A percentile compares a stretch with the other conserved stretches of the same genome.
These are phyloP conservation scores for Balansia obtecta DNA, from an alignment of 2,329 filamentous ascomycete genomes.

Conservation along the genomic window DNA sequence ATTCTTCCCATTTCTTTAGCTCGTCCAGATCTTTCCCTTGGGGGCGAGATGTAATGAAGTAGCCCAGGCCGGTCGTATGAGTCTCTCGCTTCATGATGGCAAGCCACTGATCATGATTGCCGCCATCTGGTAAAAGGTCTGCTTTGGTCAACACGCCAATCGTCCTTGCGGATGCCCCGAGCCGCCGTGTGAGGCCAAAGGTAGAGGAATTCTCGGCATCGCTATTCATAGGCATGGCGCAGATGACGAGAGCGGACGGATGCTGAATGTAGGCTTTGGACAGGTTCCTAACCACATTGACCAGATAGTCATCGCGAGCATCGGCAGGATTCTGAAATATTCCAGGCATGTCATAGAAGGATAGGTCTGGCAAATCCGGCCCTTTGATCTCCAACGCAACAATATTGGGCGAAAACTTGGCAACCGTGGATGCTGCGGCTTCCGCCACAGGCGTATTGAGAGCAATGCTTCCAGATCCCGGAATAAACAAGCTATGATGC, in stretches of 20 bases:
- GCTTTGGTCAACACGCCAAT: conserved; percentile 78
- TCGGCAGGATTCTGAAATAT: conserved; percentile 61
- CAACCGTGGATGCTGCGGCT: conserved; percentile 33
- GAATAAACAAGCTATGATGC: conserved; percentile 40
- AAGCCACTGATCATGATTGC: conserved; percentile 42
- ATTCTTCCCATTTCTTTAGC: conserved; percentile 38
- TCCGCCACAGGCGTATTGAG: conserved; percentile 21
- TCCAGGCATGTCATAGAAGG: conserved; percentile 77
- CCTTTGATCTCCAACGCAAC: conserved; percentile 66
- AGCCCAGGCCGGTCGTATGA: conserved; percentile 58
- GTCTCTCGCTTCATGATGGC: conserved; percentile 49
- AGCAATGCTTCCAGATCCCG: conserved; percentile 30
- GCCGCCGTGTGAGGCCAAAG: conserved; percentile 47
- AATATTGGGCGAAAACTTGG: conserved; percentile 72
- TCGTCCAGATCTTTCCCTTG: conserved; percentile 40
- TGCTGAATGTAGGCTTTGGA: conserved; percentile 58
- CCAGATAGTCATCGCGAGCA: conserved; percentile 53
- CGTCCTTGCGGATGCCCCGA: conserved; percentile 45
- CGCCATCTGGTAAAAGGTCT: conserved; percentile 49
- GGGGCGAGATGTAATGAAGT: conserved; percentile 64
- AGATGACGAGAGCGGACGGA: conserved; percentile 60
- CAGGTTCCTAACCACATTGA: conserved; percentile 59
- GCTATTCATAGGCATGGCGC: conserved; percentile 64
- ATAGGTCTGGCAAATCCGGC: conserved; percentile 57
- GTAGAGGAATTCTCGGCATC: conserved; percentile 68